A percentile compares a stretch with the other conserved stretches of the same genome.
phyloP scores from a whole-genome alignment of 2,329 filamentous ascomycete genomes.

The Aureobasidium subglaciale region DNA sequence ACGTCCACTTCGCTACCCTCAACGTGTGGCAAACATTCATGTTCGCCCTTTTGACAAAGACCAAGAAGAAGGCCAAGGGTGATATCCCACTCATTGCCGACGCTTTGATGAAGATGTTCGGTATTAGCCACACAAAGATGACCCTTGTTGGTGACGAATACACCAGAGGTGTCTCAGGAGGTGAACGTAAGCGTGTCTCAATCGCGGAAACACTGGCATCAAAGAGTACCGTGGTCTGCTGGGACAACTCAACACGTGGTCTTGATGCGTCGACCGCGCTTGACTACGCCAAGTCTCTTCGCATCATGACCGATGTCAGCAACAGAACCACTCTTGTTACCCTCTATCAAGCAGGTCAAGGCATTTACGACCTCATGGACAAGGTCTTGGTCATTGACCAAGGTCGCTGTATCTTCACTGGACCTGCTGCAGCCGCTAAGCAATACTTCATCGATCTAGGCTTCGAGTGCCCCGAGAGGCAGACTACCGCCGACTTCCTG shows the following conservation, averaged over 20 bases:
- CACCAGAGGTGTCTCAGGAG: constrained; percentile 68
- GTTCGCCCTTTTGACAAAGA: constrained; percentile 70
- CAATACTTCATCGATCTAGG: constrained; percentile 62
- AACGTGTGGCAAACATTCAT: constrained; percentile 72
- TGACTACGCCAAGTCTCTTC: constrained; percentile 68
- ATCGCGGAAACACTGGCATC: constrained; percentile 72
- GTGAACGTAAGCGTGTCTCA: constrained; percentile 72
- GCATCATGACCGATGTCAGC: constrained; percentile 72
- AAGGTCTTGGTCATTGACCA: constrained; percentile 72
- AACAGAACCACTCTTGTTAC: constrained; percentile 65
- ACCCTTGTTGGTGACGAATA: constrained; percentile 70
- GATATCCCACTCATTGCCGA: constrained; percentile 63
- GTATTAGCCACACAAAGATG: constrained; percentile 66
- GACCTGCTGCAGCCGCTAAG: constrained; percentile 52
- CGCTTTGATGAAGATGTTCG: constrained; percentile 69
- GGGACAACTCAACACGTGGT: constrained; percentile 77
- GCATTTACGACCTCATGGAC: constrained; percentile 67
- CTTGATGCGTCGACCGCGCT: constrained; percentile 72
- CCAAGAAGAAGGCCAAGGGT: constrained; percentile 55
- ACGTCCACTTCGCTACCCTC: constrained; percentile 64
- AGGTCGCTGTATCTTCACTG: constrained; percentile 63
- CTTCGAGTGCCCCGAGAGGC: constrained; percentile 51
- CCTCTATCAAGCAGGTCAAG: constrained; percentile 64
- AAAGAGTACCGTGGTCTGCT: constrained; percentile 65
- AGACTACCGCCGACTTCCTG: constrained; percentile 72